Percentiles rank a stretch among this genome's conserved stretches.
phyloP scores from a whole-genome alignment of 768 basidiomycete species.

The Cubamyces lactineus region DNA sequence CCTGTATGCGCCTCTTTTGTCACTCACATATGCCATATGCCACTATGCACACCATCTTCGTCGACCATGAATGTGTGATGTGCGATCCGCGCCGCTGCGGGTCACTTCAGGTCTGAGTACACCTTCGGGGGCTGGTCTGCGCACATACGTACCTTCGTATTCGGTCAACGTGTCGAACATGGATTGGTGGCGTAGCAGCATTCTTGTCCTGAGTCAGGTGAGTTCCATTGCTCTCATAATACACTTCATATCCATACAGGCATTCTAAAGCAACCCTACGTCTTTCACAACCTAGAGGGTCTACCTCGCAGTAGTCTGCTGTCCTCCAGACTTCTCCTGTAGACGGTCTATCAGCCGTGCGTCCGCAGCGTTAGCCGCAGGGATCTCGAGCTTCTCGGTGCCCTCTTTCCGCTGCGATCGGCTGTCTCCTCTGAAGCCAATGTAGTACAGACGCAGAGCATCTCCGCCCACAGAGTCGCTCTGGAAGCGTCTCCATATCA shows the following conservation, averaged over 20 bases:
- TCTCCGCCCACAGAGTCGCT: slow-evolving; percentile 71
- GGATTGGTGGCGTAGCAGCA: too few relatives aligned
- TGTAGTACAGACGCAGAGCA: slow-evolving; percentile 67
- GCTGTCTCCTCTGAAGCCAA: slow-evolving; percentile 83
- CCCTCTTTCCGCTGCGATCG: slow-evolving; percentile 56
- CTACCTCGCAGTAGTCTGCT: slow-evolving; percentile 65
- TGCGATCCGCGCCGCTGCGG: too few relatives aligned
- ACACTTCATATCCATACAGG: too few relatives aligned
- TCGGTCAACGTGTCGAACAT: too few relatives aligned
- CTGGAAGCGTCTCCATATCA: slow-evolving; percentile 39
- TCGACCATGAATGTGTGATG: too few relatives aligned
- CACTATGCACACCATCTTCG: not conserved
- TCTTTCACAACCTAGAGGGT: not conserved
- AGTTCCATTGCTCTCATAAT: too few relatives aligned
- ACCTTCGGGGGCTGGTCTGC: too few relatives aligned
- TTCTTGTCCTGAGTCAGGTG: too few relatives aligned
- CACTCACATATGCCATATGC: slow-evolving; percentile 20
- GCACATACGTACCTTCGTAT: too few relatives aligned
- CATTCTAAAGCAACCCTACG: not conserved
- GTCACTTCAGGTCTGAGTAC: too few relatives aligned
- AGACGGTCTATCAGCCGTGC: slow-evolving; percentile 64
- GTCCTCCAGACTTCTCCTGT: slow-evolving; percentile 56
- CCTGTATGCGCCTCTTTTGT: slow-evolving; percentile 19
- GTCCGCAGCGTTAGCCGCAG: slow-evolving; percentile 81
- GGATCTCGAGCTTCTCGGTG: slow-evolving; percentile 69